Percentiles rank a stretch among this genome's conserved stretches.
phyloP scores from a whole-genome alignment of 2,329 filamentous ascomycete species.

The Pyrenophora teres region DNA sequence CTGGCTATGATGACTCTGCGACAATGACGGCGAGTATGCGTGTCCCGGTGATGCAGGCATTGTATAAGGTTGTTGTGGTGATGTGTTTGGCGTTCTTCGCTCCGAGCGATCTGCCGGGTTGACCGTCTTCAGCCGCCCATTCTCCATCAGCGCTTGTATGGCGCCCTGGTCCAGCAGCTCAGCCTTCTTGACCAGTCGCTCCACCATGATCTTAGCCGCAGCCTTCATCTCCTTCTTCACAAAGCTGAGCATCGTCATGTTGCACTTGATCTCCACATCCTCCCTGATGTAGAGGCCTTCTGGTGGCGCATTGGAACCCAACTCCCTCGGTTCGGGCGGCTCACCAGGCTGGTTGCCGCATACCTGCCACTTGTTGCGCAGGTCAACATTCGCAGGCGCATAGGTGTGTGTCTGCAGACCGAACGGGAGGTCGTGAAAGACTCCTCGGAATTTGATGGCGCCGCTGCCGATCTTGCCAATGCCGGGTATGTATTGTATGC shows the following conservation, averaged over 20 bases:
- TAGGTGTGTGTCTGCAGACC: conserved; percentile 74
- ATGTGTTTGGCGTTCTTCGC: conserved; percentile 25
- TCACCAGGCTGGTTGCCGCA: conserved; percentile 72
- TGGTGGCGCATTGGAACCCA: conserved; percentile 66
- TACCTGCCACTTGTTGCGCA: conserved; percentile 71
- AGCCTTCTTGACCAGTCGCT: conserved; percentile 72
- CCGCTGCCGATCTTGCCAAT: conserved; percentile 67
- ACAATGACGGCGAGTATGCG: conserved; percentile 29
- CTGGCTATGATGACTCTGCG: conserved; percentile 16
- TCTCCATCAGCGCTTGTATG: conserved; percentile 69
- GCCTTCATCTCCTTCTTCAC: conserved; percentile 70
- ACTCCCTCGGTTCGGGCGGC: conserved; percentile 63
- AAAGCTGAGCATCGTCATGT: conserved; percentile 66
- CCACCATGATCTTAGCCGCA: conserved; percentile 69
- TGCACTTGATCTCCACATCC: conserved; percentile 73
- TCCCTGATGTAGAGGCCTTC: conserved; percentile 71
- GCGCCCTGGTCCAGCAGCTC: conserved; percentile 69
- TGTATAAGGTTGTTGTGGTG: conserved; percentile 33
- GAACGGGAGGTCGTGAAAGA: conserved; percentile 74
- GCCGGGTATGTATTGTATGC: conserved; percentile 70
- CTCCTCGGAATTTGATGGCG: conserved; percentile 71
- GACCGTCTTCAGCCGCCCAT: conserved; percentile 65
- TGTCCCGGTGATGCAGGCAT: conserved; percentile 35
- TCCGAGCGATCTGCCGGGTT: conserved; percentile 51
- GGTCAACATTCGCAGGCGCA: conserved; percentile 68